Base-by-base conservation (phyloP, 495 filamentous ascomycete genomes). In the Lepidopterella palustris region DNA sequence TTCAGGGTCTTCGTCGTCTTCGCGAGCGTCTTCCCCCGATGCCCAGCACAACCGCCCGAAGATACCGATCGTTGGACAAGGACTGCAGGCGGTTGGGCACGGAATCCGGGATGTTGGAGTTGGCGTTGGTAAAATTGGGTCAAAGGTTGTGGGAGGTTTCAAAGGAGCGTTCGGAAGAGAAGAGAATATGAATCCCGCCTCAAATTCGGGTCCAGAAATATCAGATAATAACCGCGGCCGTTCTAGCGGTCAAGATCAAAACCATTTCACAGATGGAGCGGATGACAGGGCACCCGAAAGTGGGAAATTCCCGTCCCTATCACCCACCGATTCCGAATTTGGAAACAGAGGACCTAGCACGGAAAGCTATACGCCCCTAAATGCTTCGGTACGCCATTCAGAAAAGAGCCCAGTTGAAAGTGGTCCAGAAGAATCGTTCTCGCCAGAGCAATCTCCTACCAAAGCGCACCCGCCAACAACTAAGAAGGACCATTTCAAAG, bases 91-190 rank as follows among this genome's bases (percentile, higher is more conserved):
- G 23, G 76, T 91, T 8, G 64, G 67, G 15, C 67, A 65, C 18
- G 67, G 64, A 3, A 49, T 69, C 23, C 52, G 58, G 6, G 63
- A 64, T 54, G 54, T 69, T 20, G 81, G 83, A 4, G 80, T 83
- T 15, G 84, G 83, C 29, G 76, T 92, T 10, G 87, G 79, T 2
- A 79, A 75, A 45, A 47, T 85, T 24, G 82, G 82, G 5, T 79
- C 76, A 58, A 77, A 75, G 13, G 72, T 87, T 39, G 64, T 63
- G 21, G 63, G 63, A n/a, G 62, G 62, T 10, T 40, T 69, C 8
- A 69, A 81, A 40, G 80, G 79, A 4, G 64, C 60, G 11, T 67
- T 67, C 45, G 76, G 78, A 51, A 78, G 74, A 54, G 78, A 78
- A 50, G 73, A 76, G n/a, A 76, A 76, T 29, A 62, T 67, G 40